These are phyloP conservation scores for Phytophthora europaea DNA, from an alignment of 352 stramenopile species.

Conservation along the genomic window DNA sequence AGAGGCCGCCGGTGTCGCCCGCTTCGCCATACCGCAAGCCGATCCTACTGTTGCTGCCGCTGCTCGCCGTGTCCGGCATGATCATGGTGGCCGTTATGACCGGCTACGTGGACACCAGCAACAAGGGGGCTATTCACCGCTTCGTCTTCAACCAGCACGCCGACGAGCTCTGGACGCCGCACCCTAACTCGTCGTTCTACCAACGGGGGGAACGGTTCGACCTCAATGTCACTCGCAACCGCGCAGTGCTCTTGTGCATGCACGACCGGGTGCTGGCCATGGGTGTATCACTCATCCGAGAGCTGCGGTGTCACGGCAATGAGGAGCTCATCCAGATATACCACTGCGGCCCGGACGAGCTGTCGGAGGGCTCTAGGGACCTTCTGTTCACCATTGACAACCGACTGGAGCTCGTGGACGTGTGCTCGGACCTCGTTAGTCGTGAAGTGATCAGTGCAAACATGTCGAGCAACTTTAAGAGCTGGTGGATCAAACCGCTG, in stretches of 20 bases:
- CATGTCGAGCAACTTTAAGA: slow-evolving; percentile 48
- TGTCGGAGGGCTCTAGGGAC: slow-evolving; percentile 41
- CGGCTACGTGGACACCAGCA: slow-evolving; percentile 29
- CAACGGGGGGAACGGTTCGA: slow-evolving; percentile 36
- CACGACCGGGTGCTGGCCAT: slow-evolving; percentile 54
- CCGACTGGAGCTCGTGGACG: slow-evolving; percentile 67
- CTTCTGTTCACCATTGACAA: slow-evolving; percentile 52
- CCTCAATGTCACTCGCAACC: slow-evolving; percentile 18
- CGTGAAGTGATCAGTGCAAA: slow-evolving; percentile 22
- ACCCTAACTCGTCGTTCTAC: slow-evolving; percentile 24
- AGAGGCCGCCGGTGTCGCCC: slow-evolving; percentile 1
- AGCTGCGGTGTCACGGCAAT: slow-evolving; percentile 51
- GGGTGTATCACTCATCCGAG: slow-evolving; percentile 62
- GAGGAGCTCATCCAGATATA: slow-evolving; percentile 38
- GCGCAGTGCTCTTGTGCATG: slow-evolving; percentile 47
- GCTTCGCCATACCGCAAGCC: slow-evolving; percentile 15
- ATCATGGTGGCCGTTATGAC: slow-evolving; percentile 22
- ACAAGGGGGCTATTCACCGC: slow-evolving; percentile 8
- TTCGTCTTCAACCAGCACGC: slow-evolving; percentile 21
- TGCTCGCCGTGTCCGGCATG: slow-evolving; percentile 24
- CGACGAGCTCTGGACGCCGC: slow-evolving; percentile 11
- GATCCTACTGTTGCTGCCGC: slow-evolving; percentile 14
- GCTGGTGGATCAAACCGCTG: slow-evolving; percentile 50
- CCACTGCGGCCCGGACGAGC: slow-evolving; percentile 41
- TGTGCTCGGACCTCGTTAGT: slow-evolving; percentile 50